Evolutionary conservation across 305 asterid genomes (phyloP), one percentile per base, ranked within the genome.

Genomic region (Fraxinus nigra): DNA sequence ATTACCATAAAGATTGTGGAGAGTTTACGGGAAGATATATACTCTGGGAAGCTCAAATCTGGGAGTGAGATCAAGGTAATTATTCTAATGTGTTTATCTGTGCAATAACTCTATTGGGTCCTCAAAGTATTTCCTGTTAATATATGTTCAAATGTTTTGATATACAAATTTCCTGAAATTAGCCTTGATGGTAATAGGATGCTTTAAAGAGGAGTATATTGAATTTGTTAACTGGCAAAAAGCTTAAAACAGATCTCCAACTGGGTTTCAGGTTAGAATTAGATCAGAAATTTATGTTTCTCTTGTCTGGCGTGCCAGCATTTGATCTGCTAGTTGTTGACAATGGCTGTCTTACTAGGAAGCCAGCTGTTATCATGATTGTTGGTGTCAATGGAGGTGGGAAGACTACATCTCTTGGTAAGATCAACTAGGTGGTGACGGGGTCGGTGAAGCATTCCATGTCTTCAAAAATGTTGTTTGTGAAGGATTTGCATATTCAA

Each of bases 311-410:
- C 7, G 30, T 82, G 69, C 65, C 2, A 3, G 4, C 46, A 3
- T 67, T 28, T 70, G 24, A 7, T 32, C 32, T 61, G 72, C 4
- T 33, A 46, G 87, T 84, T 83, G 63, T 76, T 88, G 76, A 84
- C 75, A 18, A 2, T 79, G 40, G 59, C 80, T 40, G 67, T 70
- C 79, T 77, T 46, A 83, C 79, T 90, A 94, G 99, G 90, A 95
- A 93, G 91, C 98, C 98, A 28, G 97, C 97, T 80, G 98, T 94
- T 81, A 88, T 96, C 85, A 90, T 96, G 93, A 89, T 94, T 73
- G 97, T 96, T 81, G 99, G 99, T 81, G 98, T 93, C 83, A 96
- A 94, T 86, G 99, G 99, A 83, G 99, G 99, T 65, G 98, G 98
- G 81, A 96, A 96, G 90, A 96, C 99, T 43, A 94, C 98, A 40